phyloP scores from a whole-genome alignment of 495 filamentous ascomycete genomes.

The Penicillium parvum region DNA sequence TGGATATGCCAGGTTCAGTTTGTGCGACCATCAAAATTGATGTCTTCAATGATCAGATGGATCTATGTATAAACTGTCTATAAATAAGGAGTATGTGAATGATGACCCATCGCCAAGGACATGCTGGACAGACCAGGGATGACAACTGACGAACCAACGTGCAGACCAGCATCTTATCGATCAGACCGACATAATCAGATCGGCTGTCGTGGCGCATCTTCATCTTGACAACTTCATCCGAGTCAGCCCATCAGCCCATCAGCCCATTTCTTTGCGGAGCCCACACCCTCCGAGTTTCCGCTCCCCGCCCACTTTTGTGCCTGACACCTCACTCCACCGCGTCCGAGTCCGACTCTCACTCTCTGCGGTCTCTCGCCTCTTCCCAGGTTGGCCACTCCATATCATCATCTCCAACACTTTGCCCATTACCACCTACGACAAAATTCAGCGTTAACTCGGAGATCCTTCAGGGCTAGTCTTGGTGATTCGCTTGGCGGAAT shows the following conservation, averaged over 20 bases:
- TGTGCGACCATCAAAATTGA: too few species aligned
- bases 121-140: not conserved
- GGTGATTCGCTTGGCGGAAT: conserved; percentile 10
- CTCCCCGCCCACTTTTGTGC: not conserved
- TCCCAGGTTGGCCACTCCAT: too few species aligned
- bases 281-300: not conserved
- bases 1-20: too few species aligned
- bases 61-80: too few species aligned
- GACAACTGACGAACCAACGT: conserved; percentile 10
- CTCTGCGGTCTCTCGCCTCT: too few species aligned
- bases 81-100: too few species aligned
- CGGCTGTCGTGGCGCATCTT: conserved; percentile 14
- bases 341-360: not conserved
- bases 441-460: too few species aligned
- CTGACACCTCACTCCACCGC: conserved; percentile 12
- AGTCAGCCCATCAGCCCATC: not conserved
- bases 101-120: not conserved
- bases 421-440: too few species aligned
- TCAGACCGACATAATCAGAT: conserved; percentile 24
- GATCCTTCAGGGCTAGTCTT: conserved; percentile 1
- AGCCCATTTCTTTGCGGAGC: not conserved
- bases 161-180: conserved; percentile 23
- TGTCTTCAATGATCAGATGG: too few species aligned
- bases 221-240: too few species aligned
- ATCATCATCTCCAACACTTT: too few species aligned